Evolutionary conservation across 2,329 filamentous ascomycete genomes (phyloP), one percentile per base, ranked within the genome.

Genomic region (Fusarium sterilihyphosum): DNA sequence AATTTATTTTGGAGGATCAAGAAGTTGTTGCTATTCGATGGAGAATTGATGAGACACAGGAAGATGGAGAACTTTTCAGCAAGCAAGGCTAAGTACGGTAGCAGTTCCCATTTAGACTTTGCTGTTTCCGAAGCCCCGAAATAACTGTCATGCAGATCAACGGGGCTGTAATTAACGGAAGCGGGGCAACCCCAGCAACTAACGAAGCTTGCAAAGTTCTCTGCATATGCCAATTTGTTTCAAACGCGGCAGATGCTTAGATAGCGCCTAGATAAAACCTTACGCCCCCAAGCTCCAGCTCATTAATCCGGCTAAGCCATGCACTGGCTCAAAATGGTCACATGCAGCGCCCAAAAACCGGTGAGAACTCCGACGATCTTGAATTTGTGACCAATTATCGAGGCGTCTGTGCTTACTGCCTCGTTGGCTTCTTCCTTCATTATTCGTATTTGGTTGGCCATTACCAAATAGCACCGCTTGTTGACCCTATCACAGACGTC

Each of bases 221-320:
- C 26, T 29, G 35, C 20, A 40, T 53, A 53, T 16, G 26, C 26
- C 46, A 61, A 60, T 60, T 40, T 53, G 13, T 40, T 20, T 61
- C 20, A 26, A 61, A 61, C 58, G 8, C 56, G 54, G 56, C 20
- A 62, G 4, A 54, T 68, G 56, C 24, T 16, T 38, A 33, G 64
- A 67, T 68, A 68, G 65, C 66, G 54, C 6, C 41, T 54, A 68
- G 64, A 68, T 62, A 29, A 68, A 62, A 38, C 33, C 31, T 54
- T 47, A 37, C 26, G 54, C 64, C 65, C 47, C 58, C 54, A 29
- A 16, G 44, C 44, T 29, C 35, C 5, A 31, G 18, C 24, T 9
- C 22, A 24, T 24, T 24, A 20, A 26, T 62, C 24, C 17, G 35
- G 37, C 35, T 61, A 17, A 46, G 41, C 40, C 60, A 56, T 56